phyloP scores from a whole-genome alignment of 2,329 filamentous ascomycete species.

The Alternaria ethzedia region DNA sequence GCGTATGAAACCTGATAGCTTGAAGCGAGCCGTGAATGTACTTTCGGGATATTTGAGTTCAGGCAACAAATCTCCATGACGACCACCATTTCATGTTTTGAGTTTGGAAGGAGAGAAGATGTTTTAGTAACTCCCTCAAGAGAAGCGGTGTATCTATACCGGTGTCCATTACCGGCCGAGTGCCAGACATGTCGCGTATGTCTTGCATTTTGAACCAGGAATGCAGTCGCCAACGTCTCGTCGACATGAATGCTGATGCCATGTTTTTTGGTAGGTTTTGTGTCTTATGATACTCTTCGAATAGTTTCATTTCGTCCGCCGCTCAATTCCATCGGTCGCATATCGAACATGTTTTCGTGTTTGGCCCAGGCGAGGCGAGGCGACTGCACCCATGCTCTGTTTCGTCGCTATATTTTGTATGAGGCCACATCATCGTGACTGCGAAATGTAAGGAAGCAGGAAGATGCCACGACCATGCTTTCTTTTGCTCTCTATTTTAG shows the following conservation, averaged over 20 bases:
- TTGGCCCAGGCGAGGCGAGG: neutral
- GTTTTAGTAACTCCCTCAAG: accelerated
- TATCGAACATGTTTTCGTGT: neutral
- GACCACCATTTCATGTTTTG: accelerated
- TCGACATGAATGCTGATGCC: accelerated
- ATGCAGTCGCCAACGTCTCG: neutral
- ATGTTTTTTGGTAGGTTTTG: neutral
- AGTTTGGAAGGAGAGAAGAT: neutral
- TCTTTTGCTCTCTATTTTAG: neutral
- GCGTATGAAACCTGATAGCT: neutral
- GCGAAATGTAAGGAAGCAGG: too few species aligned
- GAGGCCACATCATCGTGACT: too few species aligned
- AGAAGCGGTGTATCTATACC: neutral
- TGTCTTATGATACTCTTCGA: neutral
- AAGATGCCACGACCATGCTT: too few species aligned
- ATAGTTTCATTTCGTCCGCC: neutral
- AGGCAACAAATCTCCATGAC: neutral
- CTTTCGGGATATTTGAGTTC: neutral
- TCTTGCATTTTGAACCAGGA: neutral
- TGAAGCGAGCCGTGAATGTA: accelerated
- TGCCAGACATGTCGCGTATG: accelerated
- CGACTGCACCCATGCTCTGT: too few species aligned
- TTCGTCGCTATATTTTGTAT: too few species aligned
- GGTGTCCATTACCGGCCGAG: neutral
- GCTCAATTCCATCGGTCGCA: neutral